Evolutionary conservation across 1,139 yeast species (phyloP).

Genomic region (Kodamaea arcana): DNA sequence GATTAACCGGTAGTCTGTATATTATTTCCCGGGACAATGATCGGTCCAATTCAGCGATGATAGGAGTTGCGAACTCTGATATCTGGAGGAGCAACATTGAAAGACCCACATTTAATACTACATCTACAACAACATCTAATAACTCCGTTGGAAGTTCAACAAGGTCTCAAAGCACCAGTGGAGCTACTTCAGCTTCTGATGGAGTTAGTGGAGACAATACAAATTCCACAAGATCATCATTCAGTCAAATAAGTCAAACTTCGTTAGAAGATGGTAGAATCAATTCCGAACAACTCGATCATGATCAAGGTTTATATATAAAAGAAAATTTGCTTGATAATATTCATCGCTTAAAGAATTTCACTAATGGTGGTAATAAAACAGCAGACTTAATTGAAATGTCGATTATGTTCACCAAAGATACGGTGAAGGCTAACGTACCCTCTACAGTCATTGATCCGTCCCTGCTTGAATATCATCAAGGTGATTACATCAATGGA

Average conservation of each 20-base stretch:
- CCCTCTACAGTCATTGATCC: constrained; percentile 30
- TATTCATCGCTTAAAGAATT: constrained; percentile 31
- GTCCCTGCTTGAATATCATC: constrained; percentile 32
- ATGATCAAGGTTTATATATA: constrained; percentile 1
- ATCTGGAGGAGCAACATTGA: no score
- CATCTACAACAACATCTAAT: neutral
- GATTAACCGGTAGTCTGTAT: no score
- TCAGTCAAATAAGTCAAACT: neutral
- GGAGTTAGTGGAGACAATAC: neutral
- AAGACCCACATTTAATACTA: neutral
- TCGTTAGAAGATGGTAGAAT: neutral
- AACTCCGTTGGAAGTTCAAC: neutral
- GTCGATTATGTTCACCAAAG: constrained; percentile 21
- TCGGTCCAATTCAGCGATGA: no score
- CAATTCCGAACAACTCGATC: neutral
- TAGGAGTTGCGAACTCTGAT: no score
- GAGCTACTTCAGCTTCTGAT: neutral
- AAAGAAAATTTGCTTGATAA: constrained; percentile 38
- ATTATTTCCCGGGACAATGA: no score
- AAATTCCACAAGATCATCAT: neutral
- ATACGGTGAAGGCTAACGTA: neutral
- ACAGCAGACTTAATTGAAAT: constrained; percentile 25
- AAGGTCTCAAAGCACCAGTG: no score
- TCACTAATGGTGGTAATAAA: constrained; percentile 8
- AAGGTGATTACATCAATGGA: constrained; percentile 41